Conservation (phyloP, 1,139 yeast genomes). For the Pichiaceae sp. region DNA sequence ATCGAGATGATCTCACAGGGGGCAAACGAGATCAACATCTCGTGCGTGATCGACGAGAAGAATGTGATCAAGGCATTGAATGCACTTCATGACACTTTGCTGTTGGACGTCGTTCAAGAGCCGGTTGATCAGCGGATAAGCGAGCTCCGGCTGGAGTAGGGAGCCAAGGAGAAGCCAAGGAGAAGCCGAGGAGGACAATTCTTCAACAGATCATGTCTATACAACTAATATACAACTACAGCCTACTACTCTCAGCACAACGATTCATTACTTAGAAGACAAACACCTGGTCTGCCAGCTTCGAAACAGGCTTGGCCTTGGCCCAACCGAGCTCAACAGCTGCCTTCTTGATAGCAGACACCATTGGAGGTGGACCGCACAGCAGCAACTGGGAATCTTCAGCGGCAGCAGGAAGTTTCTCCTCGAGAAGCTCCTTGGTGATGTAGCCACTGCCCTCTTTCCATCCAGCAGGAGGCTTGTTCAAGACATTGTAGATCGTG, state of each 20-base stretch:
- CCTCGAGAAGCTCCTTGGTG: constrained; percentile 64
- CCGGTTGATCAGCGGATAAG: constrained; percentile 24
- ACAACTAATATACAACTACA: no score
- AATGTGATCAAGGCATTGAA: constrained; percentile 82
- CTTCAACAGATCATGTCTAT: no score
- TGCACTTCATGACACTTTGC: constrained; percentile 71
- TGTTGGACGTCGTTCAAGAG: constrained; percentile 30
- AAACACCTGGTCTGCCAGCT: constrained; percentile 89
- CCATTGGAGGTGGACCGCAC: constrained; percentile 96
- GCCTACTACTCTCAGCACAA: no score
- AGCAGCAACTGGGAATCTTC: constrained; percentile 65
- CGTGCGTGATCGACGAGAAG: constrained; percentile 81
- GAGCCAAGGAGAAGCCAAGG: neutral
- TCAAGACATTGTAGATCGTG: constrained; percentile 66
- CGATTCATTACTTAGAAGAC: constrained; percentile 54
- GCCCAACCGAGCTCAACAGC: constrained; percentile 70
- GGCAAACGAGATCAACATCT: constrained; percentile 93
- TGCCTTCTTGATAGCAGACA: constrained; percentile 70
- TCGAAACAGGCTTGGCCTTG: constrained; percentile 86
- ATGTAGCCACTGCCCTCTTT: constrained; percentile 76
- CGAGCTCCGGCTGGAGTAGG: constrained; percentile 22
- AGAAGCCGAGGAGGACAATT: neutral
- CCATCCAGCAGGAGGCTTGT: constrained; percentile 73
- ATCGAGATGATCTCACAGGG: constrained; percentile 98
- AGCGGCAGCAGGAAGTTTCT: constrained; percentile 57